Base-by-base conservation (phyloP, 1,284 basidiomycete species). In the Hymenochaete sp. region DNA sequence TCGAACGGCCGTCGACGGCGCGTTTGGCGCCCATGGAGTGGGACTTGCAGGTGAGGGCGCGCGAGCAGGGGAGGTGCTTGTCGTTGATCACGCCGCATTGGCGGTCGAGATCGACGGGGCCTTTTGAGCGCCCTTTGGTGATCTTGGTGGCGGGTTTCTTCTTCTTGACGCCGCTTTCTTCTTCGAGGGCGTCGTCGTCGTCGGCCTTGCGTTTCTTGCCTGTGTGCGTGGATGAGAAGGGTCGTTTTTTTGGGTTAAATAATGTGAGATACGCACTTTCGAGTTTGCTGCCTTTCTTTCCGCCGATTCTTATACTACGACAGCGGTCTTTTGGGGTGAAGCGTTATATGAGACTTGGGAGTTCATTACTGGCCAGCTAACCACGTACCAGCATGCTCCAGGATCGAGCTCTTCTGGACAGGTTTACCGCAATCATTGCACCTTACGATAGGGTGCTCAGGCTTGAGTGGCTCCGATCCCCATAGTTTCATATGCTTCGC, bases 51-150 rank as follows among this genome's bases (percentile, higher is more conserved):
- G 95, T 98, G 28, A 98, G 75, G 10, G 91, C 93, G 32, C 95
- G 88, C n/a, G 92, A 91, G 62, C 95, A 98, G 0, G 90, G 92
- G 8, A 92, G 68, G 37, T 77, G 77, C 62, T 97, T 97, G 67
- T 97, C 93, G 67, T 95, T 98, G 62, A 97, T 93, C 37, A 98
- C 95, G 45, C 96, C 95, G 56, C 95, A 98, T 57, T 98, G 93
- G 51, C 79, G 82, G 67, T 97, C 91, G 53, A 86, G 81, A 62
- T 98, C 85, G 43, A 93, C 79, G 2, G 91, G 91, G 2, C 87
- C 87, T 58, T 90, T 86, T 50, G 77, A 65, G 35, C 89, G 78
- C 10, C 80, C 79, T 59, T 84, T 87, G 11, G 75, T 85, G 54
- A 76, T 71, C 61, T 83, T 89, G 48, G 73, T 68, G 41, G 70